Conservation (phyloP, 1,139 yeast species). For the Geotrichum australiense region DNA sequence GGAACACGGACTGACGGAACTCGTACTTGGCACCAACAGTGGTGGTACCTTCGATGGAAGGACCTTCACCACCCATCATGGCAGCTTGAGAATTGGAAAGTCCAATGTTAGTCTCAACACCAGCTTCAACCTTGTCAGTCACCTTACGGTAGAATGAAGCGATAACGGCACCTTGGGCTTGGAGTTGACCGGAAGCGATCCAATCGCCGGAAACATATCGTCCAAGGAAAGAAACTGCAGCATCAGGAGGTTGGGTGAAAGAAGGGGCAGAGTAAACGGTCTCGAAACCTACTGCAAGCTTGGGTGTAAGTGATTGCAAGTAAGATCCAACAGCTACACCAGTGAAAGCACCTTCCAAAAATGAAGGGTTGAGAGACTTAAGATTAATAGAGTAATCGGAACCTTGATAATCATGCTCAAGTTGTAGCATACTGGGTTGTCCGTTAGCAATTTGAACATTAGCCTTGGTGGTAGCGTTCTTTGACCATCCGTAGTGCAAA, state of each 20-base stretch:
- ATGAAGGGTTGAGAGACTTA: conserved; percentile 84
- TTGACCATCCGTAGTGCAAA: conserved; percentile 86
- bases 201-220: conserved; percentile 84
- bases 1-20: conserved; percentile 91
- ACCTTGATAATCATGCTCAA: conserved; percentile 94
- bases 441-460: conserved; percentile 83
- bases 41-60: conserved; percentile 84
- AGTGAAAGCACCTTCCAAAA: conserved; percentile 64
- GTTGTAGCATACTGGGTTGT: conserved; percentile 91
- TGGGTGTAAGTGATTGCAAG: conserved; percentile 81
- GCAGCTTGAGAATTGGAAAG: conserved; percentile 57
- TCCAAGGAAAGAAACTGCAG: conserved; percentile 84
- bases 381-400: conserved; percentile 81
- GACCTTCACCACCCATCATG: conserved; percentile 71
- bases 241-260: conserved; percentile 76
- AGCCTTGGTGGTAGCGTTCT: conserved; percentile 69
- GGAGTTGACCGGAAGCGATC: conserved; percentile 92
- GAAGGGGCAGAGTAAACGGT: conserved; percentile 81
- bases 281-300: conserved; percentile 84
- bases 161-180: conserved; percentile 83
- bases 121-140: conserved; percentile 91
- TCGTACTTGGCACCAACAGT: conserved; percentile 97
- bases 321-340: conserved; percentile 92
- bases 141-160: conserved; percentile 94
- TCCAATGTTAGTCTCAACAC: conserved; percentile 83